These are phyloP conservation scores for Xylariaceae sp. DNA, from an alignment of 2,329 filamentous ascomycete genomes.

Conservation along the genomic window DNA sequence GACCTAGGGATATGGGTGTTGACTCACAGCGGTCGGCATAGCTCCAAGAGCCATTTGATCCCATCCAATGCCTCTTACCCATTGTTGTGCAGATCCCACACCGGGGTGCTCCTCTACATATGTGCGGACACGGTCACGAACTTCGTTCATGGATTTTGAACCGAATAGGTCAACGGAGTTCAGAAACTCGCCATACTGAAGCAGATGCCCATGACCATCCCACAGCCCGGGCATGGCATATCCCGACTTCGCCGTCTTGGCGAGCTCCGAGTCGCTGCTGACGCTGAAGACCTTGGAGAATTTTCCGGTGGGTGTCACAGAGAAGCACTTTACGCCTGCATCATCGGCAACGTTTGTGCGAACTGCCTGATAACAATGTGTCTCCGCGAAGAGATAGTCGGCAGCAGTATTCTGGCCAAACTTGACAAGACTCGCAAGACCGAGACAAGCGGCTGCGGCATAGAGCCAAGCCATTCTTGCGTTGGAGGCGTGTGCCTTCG, in stretches of 20 bases:
- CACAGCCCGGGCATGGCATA: conserved; percentile 62
- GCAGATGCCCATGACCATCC: conserved; percentile 65
- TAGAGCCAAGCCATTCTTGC: conserved; percentile 17
- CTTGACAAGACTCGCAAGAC: conserved; percentile 24
- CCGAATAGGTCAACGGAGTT: conserved; percentile 62
- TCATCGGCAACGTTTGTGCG: conserved; percentile 37
- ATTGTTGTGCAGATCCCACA: conserved; percentile 50
- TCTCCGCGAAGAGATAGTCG: conserved; percentile 28
- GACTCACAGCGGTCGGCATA: conserved; percentile 59
- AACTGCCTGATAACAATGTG: conserved; percentile 42
- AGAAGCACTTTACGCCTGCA: conserved; percentile 50
- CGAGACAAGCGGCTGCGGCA: conserved; percentile 22
- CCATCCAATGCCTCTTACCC: conserved; percentile 66
- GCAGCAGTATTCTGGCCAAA: conserved; percentile 20
- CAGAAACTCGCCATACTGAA: conserved; percentile 62
- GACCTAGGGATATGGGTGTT: not conserved
- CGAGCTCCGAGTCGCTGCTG: conserved; percentile 26
- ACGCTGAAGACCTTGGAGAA: conserved; percentile 47
- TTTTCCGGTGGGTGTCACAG: conserved; percentile 42
- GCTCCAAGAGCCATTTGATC: conserved; percentile 60
- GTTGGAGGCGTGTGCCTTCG: not conserved
- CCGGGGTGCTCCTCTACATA: conserved; percentile 48
- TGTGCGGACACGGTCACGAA: conserved; percentile 44
- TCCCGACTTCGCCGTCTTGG: conserved; percentile 37
- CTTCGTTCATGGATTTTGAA: conserved; percentile 48